Evolutionary conservation across 108 stramenopile species (phyloP), one percentile per base, ranked within the genome.

Genomic region (Cyclotella atomus): DNA sequence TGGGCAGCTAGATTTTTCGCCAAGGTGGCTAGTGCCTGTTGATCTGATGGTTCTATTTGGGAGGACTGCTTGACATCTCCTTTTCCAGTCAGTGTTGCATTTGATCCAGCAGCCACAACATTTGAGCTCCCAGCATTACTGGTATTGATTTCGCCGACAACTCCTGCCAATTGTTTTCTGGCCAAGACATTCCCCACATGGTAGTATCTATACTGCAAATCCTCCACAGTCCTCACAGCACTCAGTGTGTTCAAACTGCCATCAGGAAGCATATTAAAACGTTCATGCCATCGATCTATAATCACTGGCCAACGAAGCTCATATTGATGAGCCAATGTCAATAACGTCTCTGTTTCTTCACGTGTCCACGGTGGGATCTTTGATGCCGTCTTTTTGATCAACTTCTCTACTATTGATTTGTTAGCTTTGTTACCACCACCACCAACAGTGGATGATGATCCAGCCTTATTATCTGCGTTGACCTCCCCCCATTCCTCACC

Each of bases 281-380:
- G 41, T 15, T 52, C 71, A 19, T 77, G 65, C 92, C 89, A 95
- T 30, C 88, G 87, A 81, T 96, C 95, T 59, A 87, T 73, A 62
- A 96, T 85, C 23, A 97, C 89, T n/a, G 97, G 81, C 98, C 98
- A 99, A 24, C 98, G 89, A 46, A 97, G 71, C 69, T 99, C 98
- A 61, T 75, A 95, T 24, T 35, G 65, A 7, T 91, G 83, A 21
- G 81, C 83, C 30, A 97, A 68, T 52, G 92, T 86, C 66, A 99
- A 69, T n/a, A 99, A 78, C 7, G 83, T 46, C 71, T 99, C 96
- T 8, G 98, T 99, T 57, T 97, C 96, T 68, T 78, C 81, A 76
- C 85, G 82, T 25, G 96, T 94, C 97, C 97, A 97, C 28, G 70
- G 47, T 16, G 47, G 43, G 15, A 71, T 64, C 60, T 78, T 78